These are phyloP conservation scores for Tolypocladium guangdongense DNA, from an alignment of 2,329 filamentous ascomycete species.

Conservation along the genomic window DNA sequence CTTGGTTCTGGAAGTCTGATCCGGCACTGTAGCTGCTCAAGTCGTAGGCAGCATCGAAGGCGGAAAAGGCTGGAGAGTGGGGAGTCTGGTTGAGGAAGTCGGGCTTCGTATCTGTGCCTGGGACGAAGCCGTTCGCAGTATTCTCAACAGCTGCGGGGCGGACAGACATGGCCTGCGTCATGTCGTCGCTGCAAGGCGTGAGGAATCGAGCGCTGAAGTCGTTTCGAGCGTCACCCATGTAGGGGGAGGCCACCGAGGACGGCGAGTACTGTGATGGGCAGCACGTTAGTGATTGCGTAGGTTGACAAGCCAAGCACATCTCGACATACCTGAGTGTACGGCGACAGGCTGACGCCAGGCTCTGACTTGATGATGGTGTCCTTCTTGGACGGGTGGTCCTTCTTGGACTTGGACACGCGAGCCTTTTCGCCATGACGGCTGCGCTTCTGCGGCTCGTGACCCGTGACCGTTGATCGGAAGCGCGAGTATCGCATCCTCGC, in stretches of 20 bases:
- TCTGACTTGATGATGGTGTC: constrained; percentile 30
- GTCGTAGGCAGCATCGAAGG: constrained; percentile 30
- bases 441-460: constrained; percentile 36
- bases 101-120: constrained; percentile 10
- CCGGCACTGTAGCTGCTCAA: constrained; percentile 23
- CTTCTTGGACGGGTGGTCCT: constrained; percentile 18
- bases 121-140: constrained; percentile 2
- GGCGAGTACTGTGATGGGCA: constrained; percentile 25
- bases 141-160: constrained; percentile 18
- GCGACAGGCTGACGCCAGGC: constrained; percentile 15
- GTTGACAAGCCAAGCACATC: constrained; percentile 1
- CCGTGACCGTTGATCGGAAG: constrained; percentile 35
- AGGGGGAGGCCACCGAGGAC: constrained; percentile 25
- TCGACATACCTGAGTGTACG: constrained; percentile 17
- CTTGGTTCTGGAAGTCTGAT: constrained; percentile 17
- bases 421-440: constrained; percentile 30
- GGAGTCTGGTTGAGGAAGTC: constrained; percentile 17
- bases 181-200: constrained; percentile 45
- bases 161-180: constrained; percentile 15
- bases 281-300: constrained; percentile 3
- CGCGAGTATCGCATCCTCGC: constrained; percentile 50
- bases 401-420: constrained; percentile 35
- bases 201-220: constrained; percentile 32
- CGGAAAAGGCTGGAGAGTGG: constrained; percentile 10
- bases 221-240: constrained; percentile 22